phyloP scores from a whole-genome alignment of 2,329 filamentous ascomycete species.

The Neopestalotiopsis clavispora region DNA sequence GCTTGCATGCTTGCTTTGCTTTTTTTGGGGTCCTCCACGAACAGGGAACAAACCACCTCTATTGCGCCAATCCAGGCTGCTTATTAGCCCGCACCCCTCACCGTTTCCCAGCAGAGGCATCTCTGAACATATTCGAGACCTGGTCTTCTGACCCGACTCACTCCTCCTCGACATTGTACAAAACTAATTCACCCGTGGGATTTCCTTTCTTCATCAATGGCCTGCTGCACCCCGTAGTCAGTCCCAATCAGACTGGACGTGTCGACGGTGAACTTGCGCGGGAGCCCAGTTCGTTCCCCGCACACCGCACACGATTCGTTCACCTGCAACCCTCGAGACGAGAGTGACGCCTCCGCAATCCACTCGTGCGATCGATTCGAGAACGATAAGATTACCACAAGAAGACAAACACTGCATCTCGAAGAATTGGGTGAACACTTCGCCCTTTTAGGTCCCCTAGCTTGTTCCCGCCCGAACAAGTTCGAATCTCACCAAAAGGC shows the following conservation, averaged over 20 bases:
- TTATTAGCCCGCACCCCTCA: slow-evolving; percentile 12
- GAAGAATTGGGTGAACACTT: neutral
- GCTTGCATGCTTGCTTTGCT: neutral
- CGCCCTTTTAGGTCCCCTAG: neutral
- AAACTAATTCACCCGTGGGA: slow-evolving; percentile 13
- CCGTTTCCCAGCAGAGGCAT: neutral
- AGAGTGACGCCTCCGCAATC: neutral
- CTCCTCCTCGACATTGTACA: neutral
- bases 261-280: slow-evolving; percentile 62
- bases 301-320: slow-evolving; percentile 49
- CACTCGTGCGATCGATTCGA: neutral
- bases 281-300: slow-evolving; percentile 54
- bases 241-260: slow-evolving; percentile 35
- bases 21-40: neutral
- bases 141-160: neutral
- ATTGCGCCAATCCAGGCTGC: neutral
- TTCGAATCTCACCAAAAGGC: neutral
- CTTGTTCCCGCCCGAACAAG: neutral
- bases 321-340: slow-evolving; percentile 15
- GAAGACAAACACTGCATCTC: neutral
- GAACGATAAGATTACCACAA: neutral
- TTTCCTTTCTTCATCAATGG: slow-evolving; percentile 49
- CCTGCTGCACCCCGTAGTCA: slow-evolving; percentile 61
- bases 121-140: neutral
- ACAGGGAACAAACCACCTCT: slow-evolving; percentile 1